These are phyloP conservation scores for Russula compacta DNA, from an alignment of 768 basidiomycete genomes.

Conservation along the genomic window DNA sequence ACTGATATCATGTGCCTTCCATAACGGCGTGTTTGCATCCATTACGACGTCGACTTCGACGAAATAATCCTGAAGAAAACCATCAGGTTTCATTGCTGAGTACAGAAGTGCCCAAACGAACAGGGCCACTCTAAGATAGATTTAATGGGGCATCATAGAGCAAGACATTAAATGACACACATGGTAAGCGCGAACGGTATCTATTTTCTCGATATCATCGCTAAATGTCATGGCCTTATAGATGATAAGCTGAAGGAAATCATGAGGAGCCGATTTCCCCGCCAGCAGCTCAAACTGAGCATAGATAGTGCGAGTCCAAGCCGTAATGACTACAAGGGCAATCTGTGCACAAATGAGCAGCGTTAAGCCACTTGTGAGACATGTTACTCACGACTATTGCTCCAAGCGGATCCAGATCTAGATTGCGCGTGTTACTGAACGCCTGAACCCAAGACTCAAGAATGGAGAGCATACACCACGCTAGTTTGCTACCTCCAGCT, in stretches of 20 bases:
- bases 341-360: conserved; percentile 41
- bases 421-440: not conserved
- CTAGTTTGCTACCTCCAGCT: conserved; percentile 66
- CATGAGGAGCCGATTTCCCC: conserved; percentile 85
- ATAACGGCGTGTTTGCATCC: conserved; percentile 78
- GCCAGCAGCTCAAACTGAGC: conserved; percentile 79
- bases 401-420: conserved; percentile 71
- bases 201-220: conserved; percentile 75
- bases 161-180: conserved; percentile 33
- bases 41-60: conserved; percentile 96
- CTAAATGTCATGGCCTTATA: conserved; percentile 91
- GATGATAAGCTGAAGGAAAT: conserved; percentile 82
- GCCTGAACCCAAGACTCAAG: not conserved
- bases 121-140: conserved; percentile 55
- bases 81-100: not conserved
- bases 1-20: conserved; percentile 80
- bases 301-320: conserved; percentile 73
- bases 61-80: conserved; percentile 58
- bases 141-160: not conserved
- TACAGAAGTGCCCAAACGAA: conserved; percentile 26
- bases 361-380: not conserved
- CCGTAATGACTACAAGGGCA: conserved; percentile 63
- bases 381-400: conserved; percentile 51
- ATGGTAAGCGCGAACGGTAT: conserved; percentile 91
- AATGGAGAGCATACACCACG: conserved; percentile 59